Base-by-base conservation (phyloP, 768 basidiomycete species). In the Pholiota conissans region DNA sequence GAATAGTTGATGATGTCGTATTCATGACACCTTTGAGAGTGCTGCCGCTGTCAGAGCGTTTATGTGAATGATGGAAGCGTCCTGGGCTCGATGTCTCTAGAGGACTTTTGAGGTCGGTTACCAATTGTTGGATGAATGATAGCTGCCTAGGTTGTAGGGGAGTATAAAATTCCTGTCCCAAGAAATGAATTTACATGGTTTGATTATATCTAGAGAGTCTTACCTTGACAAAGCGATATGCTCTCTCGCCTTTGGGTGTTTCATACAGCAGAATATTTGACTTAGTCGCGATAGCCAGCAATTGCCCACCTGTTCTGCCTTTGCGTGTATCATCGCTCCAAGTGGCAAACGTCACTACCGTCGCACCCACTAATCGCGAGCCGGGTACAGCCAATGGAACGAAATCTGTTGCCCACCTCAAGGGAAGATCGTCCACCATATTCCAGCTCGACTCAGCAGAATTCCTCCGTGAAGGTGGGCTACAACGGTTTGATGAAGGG, bases 371-470 rank as follows among this genome's bases (percentile, higher is more conserved):
- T 42, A 93, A 71, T 45, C 90, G 79, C 24, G 90, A 89, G 2
- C 87, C 84, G 24, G 80, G 70, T 2, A 81, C 72, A 4, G 90
- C 90, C n/a, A 94, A 79, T 0, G 90, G 86, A 2, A 91, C 89
- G 66, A 83, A 93, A 69, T 94, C 92, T 0, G 87, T 88, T n/a
- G 91, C 90, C 92, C 92, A 94, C 29, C 89, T 82, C 45, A 93
- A 65, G 1, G 90, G 89, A 8, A 89, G 72, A 47, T 84, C 82
- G 11, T 92, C 90, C 0, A 91, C 77, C 5, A 91, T 65, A 67
- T 93, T 91, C 91, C 90, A 87, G 28, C 74, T 76, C 11, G 82
- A 79, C 48, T 84, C 84, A 45, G 72, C 74, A 9, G 79, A 71
- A 29, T 76, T 63, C 26, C 73, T 58, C 32, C 66, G 63, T 42